Conservation (phyloP, 2,329 filamentous ascomycete species). For the Daldinia sp. region DNA sequence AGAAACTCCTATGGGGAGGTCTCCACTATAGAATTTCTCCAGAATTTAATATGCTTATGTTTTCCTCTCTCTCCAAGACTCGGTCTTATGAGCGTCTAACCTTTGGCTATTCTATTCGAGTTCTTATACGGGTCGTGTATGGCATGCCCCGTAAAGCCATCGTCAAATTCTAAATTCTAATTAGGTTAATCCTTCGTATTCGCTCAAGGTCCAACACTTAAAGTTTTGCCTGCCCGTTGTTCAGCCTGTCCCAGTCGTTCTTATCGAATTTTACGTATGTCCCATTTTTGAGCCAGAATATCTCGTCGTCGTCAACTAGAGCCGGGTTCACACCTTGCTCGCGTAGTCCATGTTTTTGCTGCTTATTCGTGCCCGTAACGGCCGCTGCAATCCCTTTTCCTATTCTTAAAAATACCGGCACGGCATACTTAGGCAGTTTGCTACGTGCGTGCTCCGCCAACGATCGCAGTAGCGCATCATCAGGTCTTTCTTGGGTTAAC, state of each 20-base stretch:
- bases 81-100: too few relatives aligned
- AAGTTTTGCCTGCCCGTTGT: constrained; percentile 74
- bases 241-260: constrained; percentile 73
- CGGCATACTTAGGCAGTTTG: constrained; percentile 75
- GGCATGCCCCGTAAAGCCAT: background rate
- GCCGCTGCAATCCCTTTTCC: constrained; percentile 65
- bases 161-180: background rate
- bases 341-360: constrained; percentile 80
- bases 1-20: too few relatives aligned
- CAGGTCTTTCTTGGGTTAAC: constrained; percentile 57
- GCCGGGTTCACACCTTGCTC: constrained; percentile 75
- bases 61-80: too few relatives aligned
- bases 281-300: constrained; percentile 72
- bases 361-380: constrained; percentile 86
- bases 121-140: background rate
- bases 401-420: constrained; percentile 79
- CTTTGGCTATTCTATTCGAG: too few relatives aligned
- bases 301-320: constrained; percentile 56
- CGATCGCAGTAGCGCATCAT: constrained; percentile 59
- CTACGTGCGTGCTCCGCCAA: constrained; percentile 66
- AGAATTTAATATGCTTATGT: too few relatives aligned
- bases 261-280: constrained; percentile 73
- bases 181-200: background rate
- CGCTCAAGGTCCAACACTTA: too few relatives aligned
- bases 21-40: too few relatives aligned